phyloP scores from a whole-genome alignment of 805 yeast species.

The Zygoascus flipseniorum region DNA sequence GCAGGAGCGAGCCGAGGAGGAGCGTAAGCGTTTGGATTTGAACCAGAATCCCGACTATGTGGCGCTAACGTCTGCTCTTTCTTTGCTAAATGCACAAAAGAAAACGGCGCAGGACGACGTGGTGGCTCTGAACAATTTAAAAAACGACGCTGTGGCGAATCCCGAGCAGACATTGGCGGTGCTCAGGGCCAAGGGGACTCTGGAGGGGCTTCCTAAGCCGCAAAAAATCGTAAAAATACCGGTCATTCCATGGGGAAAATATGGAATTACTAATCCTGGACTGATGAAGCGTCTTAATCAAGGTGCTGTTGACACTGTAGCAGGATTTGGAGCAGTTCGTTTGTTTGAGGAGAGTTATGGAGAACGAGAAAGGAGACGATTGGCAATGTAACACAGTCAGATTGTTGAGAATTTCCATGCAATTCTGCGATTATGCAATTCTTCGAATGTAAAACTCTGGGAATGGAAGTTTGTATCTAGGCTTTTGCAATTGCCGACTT shows the following conservation, averaged over 20 bases:
- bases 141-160: conserved; percentile 20
- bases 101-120: conserved; percentile 21
- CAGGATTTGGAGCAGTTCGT: conserved; percentile 16
- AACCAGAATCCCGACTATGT: conserved; percentile 22
- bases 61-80: conserved; percentile 24
- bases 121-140: conserved; percentile 16
- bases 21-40: background rate
- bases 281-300: conserved; percentile 18
- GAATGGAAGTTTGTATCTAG: too few species aligned
- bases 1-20: background rate
- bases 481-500: too few species aligned
- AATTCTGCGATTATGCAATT: too few species aligned
- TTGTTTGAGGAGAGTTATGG: conserved; percentile 12
- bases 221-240: conserved; percentile 26
- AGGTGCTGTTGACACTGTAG: conserved; percentile 17
- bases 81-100: conserved; percentile 20
- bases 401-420: too few species aligned
- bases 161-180: conserved; percentile 19
- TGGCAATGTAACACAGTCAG: background rate
- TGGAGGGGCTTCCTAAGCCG: conserved; percentile 17
- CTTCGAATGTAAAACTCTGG: too few species aligned
- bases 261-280: conserved; percentile 23
- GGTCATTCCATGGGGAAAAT: conserved; percentile 25
- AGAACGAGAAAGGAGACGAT: conserved; percentile 1
- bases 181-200: conserved; percentile 8